Percentiles rank a stretch among this genome's conserved stretches.
Evolutionary conservation across 2,329 filamentous ascomycete species (phyloP).

Genomic region (Talaromyces piceae): DNA sequence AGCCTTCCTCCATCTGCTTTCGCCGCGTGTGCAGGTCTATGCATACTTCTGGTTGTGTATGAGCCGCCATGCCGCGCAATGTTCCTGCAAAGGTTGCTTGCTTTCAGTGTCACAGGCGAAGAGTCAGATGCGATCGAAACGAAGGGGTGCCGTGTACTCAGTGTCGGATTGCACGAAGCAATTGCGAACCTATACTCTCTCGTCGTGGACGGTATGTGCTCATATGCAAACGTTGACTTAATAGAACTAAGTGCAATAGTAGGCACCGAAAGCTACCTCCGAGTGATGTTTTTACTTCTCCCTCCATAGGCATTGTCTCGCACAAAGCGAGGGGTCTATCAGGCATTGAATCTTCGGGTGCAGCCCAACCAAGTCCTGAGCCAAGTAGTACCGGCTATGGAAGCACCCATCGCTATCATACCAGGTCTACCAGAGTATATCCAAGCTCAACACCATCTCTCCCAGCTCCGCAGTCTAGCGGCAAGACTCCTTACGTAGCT

Average conservation of each 20-base stretch:
- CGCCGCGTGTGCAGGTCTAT: too few species aligned
- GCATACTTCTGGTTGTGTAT: neutral
- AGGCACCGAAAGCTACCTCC: neutral
- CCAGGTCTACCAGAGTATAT: neutral
- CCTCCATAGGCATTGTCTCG: neutral
- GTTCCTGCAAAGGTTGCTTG: conserved; percentile 13
- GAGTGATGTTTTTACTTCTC: neutral
- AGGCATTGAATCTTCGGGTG: neutral
- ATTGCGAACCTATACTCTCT: conserved; percentile 14
- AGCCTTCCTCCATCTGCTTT: neutral
- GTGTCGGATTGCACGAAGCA: conserved; percentile 7
- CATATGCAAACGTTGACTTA: neutral
- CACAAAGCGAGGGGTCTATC: neutral
- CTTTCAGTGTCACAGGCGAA: conserved; percentile 12
- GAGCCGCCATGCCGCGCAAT: conserved; percentile 5
- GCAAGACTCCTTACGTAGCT: conserved; percentile 14
- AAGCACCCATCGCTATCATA: neutral
- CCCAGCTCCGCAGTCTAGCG: conserved; percentile 7
- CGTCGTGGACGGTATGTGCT: conserved; percentile 14
- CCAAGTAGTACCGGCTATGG: neutral
- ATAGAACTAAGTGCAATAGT: neutral
- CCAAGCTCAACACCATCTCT: conserved; percentile 9
- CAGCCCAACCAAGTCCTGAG: neutral
- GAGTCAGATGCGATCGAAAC: conserved; percentile 15
- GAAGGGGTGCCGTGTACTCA: conserved; percentile 12